A percentile compares a stretch with the other conserved stretches of the same genome.
Conservation (phyloP, 768 basidiomycete genomes). For the Paxillus rubicundulus region DNA sequence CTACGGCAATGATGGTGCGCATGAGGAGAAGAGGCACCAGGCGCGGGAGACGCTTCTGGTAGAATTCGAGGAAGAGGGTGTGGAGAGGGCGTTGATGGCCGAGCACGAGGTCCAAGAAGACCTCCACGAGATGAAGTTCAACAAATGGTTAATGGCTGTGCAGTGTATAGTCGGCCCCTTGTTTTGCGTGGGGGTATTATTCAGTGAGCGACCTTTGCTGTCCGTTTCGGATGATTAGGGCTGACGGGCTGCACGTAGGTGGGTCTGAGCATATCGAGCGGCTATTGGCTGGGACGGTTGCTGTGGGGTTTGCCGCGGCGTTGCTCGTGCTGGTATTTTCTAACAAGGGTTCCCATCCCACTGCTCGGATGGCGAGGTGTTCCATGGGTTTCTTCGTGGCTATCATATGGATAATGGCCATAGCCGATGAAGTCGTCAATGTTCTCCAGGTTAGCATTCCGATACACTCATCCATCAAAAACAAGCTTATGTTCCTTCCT, state of each 20-base stretch:
- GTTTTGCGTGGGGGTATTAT: constrained; percentile 72
- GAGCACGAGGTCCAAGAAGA: constrained; percentile 74
- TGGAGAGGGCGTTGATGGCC: constrained; percentile 65
- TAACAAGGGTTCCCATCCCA: constrained; percentile 53
- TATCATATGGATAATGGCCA: constrained; percentile 97
- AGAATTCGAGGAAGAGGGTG: constrained; percentile 75
- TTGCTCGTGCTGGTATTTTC: constrained; percentile 59
- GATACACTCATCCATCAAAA: background rate
- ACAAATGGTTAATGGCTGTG: constrained; percentile 80
- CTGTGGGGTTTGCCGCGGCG: constrained; percentile 54
- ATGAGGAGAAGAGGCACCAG: constrained; percentile 28
- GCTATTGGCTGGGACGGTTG: constrained; percentile 52
- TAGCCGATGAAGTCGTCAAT: constrained; percentile 93
- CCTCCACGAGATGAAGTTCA: constrained; percentile 61
- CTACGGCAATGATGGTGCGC: constrained; percentile 31
- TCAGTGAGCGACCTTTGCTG: constrained; percentile 52
- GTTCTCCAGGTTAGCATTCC: constrained; percentile 68
- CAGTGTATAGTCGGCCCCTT: constrained; percentile 84
- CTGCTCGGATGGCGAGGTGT: constrained; percentile 69
- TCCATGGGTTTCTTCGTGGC: constrained; percentile 89
- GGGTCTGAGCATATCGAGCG: constrained; percentile 44
- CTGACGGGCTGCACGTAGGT: constrained; percentile 34
- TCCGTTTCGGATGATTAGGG: background rate
- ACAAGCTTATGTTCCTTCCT: background rate
- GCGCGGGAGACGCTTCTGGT: constrained; percentile 47